Evolutionary conservation across 176 grass and related monocot genomes (phyloP), one percentile per base, ranked within the genome.

Genomic region (Cenchrus americanus): DNA sequence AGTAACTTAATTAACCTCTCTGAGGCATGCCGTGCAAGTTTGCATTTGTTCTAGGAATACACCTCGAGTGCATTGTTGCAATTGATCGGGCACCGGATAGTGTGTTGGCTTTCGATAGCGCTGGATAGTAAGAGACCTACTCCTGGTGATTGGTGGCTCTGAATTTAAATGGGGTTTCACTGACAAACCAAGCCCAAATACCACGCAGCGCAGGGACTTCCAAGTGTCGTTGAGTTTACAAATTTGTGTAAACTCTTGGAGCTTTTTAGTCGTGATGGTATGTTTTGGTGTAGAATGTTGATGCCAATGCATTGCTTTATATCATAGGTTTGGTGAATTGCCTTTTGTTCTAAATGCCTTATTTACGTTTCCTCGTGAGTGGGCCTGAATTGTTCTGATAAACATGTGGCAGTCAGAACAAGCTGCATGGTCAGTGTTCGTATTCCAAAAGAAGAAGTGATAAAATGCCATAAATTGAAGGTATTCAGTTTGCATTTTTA

Each of bases 401-500:
- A 40, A 71, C 18, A 11, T 70, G 2, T 37, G 37, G 10, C 30
- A 7, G 0, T 59, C 13, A 1, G 9, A 50, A 40, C 21, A 17
- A 67, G n/a, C 48, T 55, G 2, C 21, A 13, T 55, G 10, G 43
- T 22, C 3, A 17, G 1, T 62, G 24, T 61, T 61, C 14, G 26
- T 26, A 22, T 26, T 26, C 7, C 14, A 46, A 9, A 27, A 46
- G n/a, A 5, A 63, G 27, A 10, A 46, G 19, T 78, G 59, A 44
- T 78, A 48, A 14, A 47, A 7, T 62, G 58, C 27, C 43, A 59
- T 23, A 77, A 77, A 21, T 63, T 11, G 7, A 40, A 63, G 5
- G 46, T 9, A 21, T 73, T 47, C 42, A 62, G n/a, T 21, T 21
- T 85, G 24, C 64, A 59, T 47, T 85, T 52, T 53, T 83, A 19